These are phyloP conservation scores for Talinum fruticosum DNA, from an alignment of 148 eudicot species.

Conservation along the genomic window DNA sequence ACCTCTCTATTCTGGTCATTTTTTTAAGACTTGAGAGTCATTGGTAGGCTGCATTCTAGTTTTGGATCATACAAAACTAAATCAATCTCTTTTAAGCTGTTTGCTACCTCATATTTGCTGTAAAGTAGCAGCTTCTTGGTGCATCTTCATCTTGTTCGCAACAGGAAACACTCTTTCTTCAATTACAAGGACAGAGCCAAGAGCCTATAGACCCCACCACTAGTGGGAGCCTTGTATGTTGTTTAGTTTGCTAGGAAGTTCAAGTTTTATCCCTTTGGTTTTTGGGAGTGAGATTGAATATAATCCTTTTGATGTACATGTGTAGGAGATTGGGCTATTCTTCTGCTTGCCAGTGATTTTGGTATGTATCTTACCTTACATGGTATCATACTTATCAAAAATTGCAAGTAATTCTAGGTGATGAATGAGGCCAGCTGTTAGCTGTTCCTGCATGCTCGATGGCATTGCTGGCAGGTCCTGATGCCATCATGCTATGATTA, in stretches of 20 bases:
- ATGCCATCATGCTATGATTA: constrained; percentile 6
- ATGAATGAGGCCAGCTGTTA: neutral
- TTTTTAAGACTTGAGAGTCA: neutral
- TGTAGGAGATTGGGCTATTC: neutral
- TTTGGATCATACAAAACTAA: neutral
- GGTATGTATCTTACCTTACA: constrained; percentile 4
- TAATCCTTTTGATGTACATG: neutral
- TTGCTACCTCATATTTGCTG: neutral
- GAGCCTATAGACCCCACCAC: no score
- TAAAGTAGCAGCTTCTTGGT: neutral
- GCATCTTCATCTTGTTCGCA: neutral
- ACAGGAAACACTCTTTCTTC: neutral
- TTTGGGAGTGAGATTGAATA: neutral
- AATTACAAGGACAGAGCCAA: neutral
- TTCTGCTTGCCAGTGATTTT: neutral
- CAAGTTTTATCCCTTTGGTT: neutral
- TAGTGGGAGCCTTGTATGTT: neutral
- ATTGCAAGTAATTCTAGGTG: neutral
- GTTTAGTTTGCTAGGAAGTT: neutral
- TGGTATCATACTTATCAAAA: neutral
- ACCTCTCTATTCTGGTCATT: neutral
- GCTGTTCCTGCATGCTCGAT: constrained; percentile 3
- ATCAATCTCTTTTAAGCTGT: neutral
- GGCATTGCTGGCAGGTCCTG: constrained; percentile 8
- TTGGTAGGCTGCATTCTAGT: neutral